Base-by-base conservation (phyloP, 225 moss, liverwort and hornwort species). In the Neckera pumila region DNA sequence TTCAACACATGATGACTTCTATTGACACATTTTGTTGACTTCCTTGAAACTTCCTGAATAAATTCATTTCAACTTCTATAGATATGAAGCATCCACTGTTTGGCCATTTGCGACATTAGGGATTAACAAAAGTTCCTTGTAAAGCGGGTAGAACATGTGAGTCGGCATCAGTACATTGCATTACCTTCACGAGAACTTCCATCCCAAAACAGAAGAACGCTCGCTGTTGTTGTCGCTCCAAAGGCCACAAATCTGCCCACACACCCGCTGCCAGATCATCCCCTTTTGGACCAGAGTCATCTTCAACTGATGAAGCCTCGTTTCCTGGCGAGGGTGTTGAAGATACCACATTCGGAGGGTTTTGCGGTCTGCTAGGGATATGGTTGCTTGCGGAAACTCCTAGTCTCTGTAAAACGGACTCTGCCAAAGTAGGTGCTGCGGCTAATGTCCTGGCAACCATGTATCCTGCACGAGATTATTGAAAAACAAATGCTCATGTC, bases 181-280 rank as follows among this genome's bases (percentile, higher is more conserved):
- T 85, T 80, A 97, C 98, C 96, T 97, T 99, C 13, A 99, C 87
- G 79, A 99, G 97, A 42, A 99, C 99, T 84, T 99, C 96, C 99
- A 99, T 99, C 85, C 99, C 99, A 85, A 99, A 99, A 85, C 99
- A 99, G 92, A 99, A 99, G 85, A 99, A 99, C 7, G 96, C 99
- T 75, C 99, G 94, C 76, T 99, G 99, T 54, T 91, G 95, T 87
- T 94, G 95, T 88, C 99, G 94, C 16, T 97, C 91, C 86, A 95
- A 74, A 56, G 99, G 99, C 99, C 99, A 99, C 85, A 99, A 84
- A 90, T 97, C 97, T 83, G 93, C 99, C 99, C 99, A 99, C 54
- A 99, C 97, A 45, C 96, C 95, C 10, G 96, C 97, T 78, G 96
- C 93, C 49, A 99, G 85, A 40, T 96, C 91, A 84, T 99, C 99